These are phyloP conservation scores for Ilyonectria robusta DNA, from an alignment of 2,329 filamentous ascomycete species.

Conservation along the genomic window DNA sequence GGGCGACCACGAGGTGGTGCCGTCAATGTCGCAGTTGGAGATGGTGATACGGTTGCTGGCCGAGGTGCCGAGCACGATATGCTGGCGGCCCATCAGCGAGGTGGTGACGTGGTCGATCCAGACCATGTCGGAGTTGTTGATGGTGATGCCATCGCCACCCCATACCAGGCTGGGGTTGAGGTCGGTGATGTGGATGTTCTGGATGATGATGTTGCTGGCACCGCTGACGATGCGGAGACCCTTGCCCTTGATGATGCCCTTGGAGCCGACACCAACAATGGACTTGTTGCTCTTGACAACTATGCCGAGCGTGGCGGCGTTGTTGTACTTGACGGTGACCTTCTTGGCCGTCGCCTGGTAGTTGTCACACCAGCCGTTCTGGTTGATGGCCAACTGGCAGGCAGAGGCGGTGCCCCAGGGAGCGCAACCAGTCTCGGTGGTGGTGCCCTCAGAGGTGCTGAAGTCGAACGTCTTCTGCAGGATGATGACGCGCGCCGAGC, in stretches of 20 bases:
- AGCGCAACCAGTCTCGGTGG: constrained; percentile 68
- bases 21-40: constrained; percentile 73
- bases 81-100: constrained; percentile 71
- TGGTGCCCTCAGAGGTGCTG: constrained; percentile 67
- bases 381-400: constrained; percentile 73
- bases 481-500: constrained; percentile 68
- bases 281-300: constrained; percentile 71
- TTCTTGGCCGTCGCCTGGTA: constrained; percentile 66
- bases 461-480: constrained; percentile 71
- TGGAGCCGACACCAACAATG: constrained; percentile 66
- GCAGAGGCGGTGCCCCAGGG: constrained; percentile 67
- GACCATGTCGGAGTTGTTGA: constrained; percentile 61
- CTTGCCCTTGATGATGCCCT: constrained; percentile 71
- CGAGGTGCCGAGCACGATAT: constrained; percentile 70
- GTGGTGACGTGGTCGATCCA: constrained; percentile 71
- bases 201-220: constrained; percentile 71
- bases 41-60: constrained; percentile 70
- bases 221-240: constrained; percentile 65
- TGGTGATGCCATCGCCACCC: constrained; percentile 71
- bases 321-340: constrained; percentile 63
- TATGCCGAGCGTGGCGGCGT: constrained; percentile 65
- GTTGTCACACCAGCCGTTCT: constrained; percentile 71
- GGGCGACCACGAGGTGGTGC: constrained; percentile 66
- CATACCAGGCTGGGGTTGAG: constrained; percentile 72
- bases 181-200: constrained; percentile 69